phyloP scores from a whole-genome alignment of 306 rosid species.

The Crataegus laevigata region DNA sequence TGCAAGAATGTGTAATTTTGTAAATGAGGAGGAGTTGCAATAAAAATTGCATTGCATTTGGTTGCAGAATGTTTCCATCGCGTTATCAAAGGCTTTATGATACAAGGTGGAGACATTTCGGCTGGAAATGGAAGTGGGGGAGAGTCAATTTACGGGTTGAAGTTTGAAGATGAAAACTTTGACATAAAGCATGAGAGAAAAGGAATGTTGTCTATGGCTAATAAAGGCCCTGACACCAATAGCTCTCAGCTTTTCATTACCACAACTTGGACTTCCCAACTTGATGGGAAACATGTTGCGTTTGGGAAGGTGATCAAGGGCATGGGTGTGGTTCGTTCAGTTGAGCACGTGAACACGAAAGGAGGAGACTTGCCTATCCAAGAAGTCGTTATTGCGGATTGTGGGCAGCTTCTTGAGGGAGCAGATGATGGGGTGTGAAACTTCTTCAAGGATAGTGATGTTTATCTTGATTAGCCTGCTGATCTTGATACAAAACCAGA shows the following conservation, averaged over 20 bases:
- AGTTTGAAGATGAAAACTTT: constrained; percentile 59
- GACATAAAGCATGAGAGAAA: constrained; percentile 73
- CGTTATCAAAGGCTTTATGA: constrained; percentile 64
- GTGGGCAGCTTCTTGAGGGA: constrained; percentile 60
- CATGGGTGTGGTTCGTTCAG: constrained; percentile 62
- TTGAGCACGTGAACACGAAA: constrained; percentile 35
- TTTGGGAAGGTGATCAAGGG: constrained; percentile 67
- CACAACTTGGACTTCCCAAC: constrained; percentile 44
- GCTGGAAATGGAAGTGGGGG: constrained; percentile 67
- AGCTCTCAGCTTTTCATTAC: constrained; percentile 63
- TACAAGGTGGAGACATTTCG: constrained; percentile 71
- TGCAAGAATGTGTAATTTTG: not conserved
- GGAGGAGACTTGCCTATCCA: constrained; percentile 39
- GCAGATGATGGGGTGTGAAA: constrained; percentile 54
- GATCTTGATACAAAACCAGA: constrained; percentile 49
- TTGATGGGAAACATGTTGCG: constrained; percentile 75
- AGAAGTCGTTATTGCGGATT: constrained; percentile 41
- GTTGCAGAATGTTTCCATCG: constrained; percentile 59
- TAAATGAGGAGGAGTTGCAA: not conserved
- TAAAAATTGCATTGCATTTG: not conserved
- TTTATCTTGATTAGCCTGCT: constrained; percentile 61
- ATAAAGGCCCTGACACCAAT: constrained; percentile 50
- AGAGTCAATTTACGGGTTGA: constrained; percentile 59
- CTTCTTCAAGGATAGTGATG: constrained; percentile 67
- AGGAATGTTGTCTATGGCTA: constrained; percentile 75